Conservation (phyloP, 1,139 yeast genomes). For the Yamadazyma songkhlaensis region DNA sequence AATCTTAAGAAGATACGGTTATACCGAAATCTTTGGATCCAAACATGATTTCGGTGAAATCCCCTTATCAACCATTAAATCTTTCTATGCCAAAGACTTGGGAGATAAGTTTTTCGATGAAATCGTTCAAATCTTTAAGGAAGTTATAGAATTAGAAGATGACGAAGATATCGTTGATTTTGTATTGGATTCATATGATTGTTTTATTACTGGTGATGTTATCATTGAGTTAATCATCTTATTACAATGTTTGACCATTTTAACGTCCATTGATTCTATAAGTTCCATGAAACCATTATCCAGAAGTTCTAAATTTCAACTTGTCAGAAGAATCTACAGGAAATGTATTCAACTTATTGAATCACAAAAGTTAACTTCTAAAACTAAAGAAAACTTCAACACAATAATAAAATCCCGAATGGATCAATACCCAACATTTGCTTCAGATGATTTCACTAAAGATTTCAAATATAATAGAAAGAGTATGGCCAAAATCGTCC, state of each 20-base stretch:
- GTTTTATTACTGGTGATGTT: slow-evolving; percentile 55
- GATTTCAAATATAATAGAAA: slow-evolving; percentile 16
- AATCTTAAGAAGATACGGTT: slow-evolving; percentile 84
- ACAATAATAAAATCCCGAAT: slow-evolving; percentile 33
- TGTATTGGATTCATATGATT: slow-evolving; percentile 57
- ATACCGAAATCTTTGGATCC: slow-evolving; percentile 76
- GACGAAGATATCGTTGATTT: slow-evolving; percentile 47
- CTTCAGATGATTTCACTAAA: slow-evolving; percentile 20
- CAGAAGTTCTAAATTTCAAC: slow-evolving; percentile 26
- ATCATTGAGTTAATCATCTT: slow-evolving; percentile 54
- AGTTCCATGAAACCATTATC: slow-evolving; percentile 29
- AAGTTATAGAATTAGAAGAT: slow-evolving; percentile 26
- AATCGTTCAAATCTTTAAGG: slow-evolving; percentile 25
- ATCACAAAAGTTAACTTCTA: slow-evolving; percentile 35
- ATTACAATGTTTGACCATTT: slow-evolving; percentile 49
- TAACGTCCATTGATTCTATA: slow-evolving; percentile 32
- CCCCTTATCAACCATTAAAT: slow-evolving; percentile 38
- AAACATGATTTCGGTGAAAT: slow-evolving; percentile 81
- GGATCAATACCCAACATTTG: slow-evolving; percentile 37
- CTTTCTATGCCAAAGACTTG: slow-evolving; percentile 22
- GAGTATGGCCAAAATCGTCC: slow-evolving; percentile 51
- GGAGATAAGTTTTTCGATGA: slow-evolving; percentile 23
- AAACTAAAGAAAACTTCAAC: slow-evolving; percentile 29
- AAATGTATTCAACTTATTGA: slow-evolving; percentile 50
- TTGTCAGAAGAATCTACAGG: slow-evolving; percentile 41